phyloP scores from a whole-genome alignment of 2,329 filamentous ascomycete genomes.

The Hypomyces rosellus region DNA sequence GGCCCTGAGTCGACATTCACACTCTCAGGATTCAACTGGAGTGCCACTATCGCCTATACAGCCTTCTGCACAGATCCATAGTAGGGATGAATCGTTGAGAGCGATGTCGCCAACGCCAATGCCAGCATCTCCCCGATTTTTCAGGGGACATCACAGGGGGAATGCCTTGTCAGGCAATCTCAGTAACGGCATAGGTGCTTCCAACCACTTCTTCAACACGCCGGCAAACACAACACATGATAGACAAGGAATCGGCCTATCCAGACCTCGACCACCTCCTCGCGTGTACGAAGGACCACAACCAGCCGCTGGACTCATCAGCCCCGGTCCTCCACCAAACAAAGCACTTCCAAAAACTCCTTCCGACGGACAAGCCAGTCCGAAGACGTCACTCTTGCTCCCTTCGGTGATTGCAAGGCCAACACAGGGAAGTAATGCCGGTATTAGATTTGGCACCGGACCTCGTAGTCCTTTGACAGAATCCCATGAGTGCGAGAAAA shows the following conservation, averaged over 20 bases:
- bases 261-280: conserved; percentile 8
- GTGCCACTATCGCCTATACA: conserved; percentile 1
- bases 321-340: conserved; percentile 39
- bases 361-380: conserved; percentile 11
- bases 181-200: not conserved
- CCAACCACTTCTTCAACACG: not conserved
- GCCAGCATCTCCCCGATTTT: not conserved
- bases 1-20: not conserved
- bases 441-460: not conserved
- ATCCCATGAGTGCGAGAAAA: conserved; percentile 24
- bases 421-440: not conserved
- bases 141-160: not conserved
- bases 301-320: conserved; percentile 18
- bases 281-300: conserved; percentile 8
- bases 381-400: conserved; percentile 7
- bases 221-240: not conserved
- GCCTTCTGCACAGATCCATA: not conserved
- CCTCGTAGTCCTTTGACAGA: conserved; percentile 12
- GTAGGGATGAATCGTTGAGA: not conserved
- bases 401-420: not conserved
- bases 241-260: not conserved
- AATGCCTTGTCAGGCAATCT: conserved; percentile 4
- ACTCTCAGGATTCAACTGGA: not conserved
- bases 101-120: conserved; percentile 1
- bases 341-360: conserved; percentile 35